Percentiles rank a stretch among this genome's conserved stretches.
phyloP scores from a whole-genome alignment of 257 asterid genomes.

The Dorcoceras hygrometricum region DNA sequence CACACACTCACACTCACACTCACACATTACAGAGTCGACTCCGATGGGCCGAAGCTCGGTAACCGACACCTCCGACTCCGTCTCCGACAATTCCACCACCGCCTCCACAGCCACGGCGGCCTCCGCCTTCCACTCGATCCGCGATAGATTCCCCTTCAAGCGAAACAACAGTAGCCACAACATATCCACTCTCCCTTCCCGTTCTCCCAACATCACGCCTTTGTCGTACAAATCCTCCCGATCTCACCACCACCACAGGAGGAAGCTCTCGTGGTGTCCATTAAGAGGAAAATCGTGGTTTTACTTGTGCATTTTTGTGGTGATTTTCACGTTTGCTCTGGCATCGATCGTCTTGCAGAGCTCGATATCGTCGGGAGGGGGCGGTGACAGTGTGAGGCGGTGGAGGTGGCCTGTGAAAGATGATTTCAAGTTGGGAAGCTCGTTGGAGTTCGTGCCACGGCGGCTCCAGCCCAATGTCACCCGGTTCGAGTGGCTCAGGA shows the following conservation, averaged over 20 bases:
- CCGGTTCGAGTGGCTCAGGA: conserved; percentile 63
- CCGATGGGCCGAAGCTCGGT: conserved; percentile 41
- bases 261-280: conserved; percentile 39
- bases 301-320: conserved; percentile 53
- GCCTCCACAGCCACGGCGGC: conserved; percentile 29
- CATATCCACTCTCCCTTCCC: conserved; percentile 29
- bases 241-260: conserved; percentile 60
- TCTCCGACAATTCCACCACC: conserved; percentile 35
- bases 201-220: conserved; percentile 41
- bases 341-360: conserved; percentile 91
- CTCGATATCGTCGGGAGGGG: conserved; percentile 68
- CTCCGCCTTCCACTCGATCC: conserved; percentile 68
- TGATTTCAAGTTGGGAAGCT: conserved; percentile 73
- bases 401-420: conserved; percentile 77
- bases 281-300: conserved; percentile 61
- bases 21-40: conserved; percentile 18
- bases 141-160: conserved; percentile 78
- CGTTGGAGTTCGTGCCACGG: conserved; percentile 59
- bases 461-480: conserved; percentile 38
- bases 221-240: conserved; percentile 49
- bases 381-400: conserved; percentile 49
- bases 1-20: neutral
- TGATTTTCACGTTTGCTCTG: conserved; percentile 57
- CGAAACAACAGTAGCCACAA: conserved; percentile 33
- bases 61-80: conserved; percentile 40